Evolutionary conservation across 1,284 basidiomycete species (phyloP).

Genomic region (Cerioporus squamosus): DNA sequence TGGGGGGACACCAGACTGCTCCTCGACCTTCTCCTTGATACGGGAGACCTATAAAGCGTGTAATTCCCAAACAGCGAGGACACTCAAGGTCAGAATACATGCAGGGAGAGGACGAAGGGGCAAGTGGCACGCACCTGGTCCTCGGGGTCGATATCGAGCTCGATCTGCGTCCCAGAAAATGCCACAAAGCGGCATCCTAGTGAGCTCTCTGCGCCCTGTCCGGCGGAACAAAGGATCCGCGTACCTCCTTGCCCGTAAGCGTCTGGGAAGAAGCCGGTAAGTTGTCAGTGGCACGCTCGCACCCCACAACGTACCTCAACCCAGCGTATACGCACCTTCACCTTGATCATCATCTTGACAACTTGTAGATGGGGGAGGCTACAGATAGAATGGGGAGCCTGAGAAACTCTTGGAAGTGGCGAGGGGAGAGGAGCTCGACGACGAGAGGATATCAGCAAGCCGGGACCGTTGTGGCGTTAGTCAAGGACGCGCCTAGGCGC

Average conservation of each 20-base stretch:
- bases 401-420: background rate
- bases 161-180: conserved; percentile 65
- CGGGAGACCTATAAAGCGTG: conserved; percentile 72
- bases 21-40: conserved; percentile 99
- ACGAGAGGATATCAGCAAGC: background rate
- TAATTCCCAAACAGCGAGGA: background rate
- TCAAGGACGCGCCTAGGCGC: conserved; percentile 16
- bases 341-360: conserved; percentile 76
- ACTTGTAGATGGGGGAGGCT: background rate
- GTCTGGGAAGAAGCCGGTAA: conserved; percentile 56
- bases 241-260: conserved; percentile 90
- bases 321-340: conserved; percentile 58
- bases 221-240: conserved; percentile 20
- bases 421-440: conserved; percentile 2
- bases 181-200: background rate
- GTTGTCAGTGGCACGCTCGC: conserved; percentile 6
- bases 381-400: background rate
- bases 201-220: background rate
- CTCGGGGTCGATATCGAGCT: conserved; percentile 93
- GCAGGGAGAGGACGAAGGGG: background rate
- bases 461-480: conserved; percentile 17
- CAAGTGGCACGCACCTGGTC: conserved; percentile 69
- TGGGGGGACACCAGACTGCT: conserved; percentile 98
- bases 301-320: background rate
- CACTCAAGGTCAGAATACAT: background rate